Base-by-base conservation (phyloP, 371 early-diverging fungal species). In the Blastocladiella emersonii region DNA sequence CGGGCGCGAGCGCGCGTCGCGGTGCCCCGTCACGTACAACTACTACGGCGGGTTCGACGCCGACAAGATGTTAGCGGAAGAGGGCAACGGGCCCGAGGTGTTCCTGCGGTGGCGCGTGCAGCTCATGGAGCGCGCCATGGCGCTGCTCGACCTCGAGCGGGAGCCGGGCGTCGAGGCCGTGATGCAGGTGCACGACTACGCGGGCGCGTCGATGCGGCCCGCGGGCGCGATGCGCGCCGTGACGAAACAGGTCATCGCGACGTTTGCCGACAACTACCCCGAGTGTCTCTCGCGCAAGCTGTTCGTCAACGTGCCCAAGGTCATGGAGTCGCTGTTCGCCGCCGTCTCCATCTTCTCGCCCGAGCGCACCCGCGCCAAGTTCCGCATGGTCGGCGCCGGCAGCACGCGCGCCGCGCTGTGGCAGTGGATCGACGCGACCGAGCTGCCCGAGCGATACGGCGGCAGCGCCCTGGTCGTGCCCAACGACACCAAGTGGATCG, bases 21-120 rank as follows among this genome's bases (percentile, higher is more conserved):
- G 66, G 21, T 23, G 56, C 23, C 70, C 70, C 34, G 60, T 70
- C 35, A 70, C 70, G n/a, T 70, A 60, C 57, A 70, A 70, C 60
- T 63, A 62, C 51, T 70, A 70, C 56, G 61, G 55, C 27, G 41
- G n/a, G 25, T 5, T 60, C 7, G 21, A 61, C 55, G 36, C 30
- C 17, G 35, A 19, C 19, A 13, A 15, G 32, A 23, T 30, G 21
- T 30, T 51, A 51, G 57, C 63, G 56, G n/a, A 17, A 19, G 43
- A 27, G n/a, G n/a, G 37, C 25, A 57, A n/a, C 56, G 34, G 62
- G 19, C 35, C 61, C 8, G 69, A 63, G 5, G 34, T 36, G 10
- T 70, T 70, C 45, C 37, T 70, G 10, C 65, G 70, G 17, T 70
- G 70, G 70, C 45, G 70, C 35, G 53, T 70, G 12, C 70, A 70